Evolutionary conservation across 306 rosid genomes (phyloP).

Genomic region (Ormosia emarginata): DNA sequence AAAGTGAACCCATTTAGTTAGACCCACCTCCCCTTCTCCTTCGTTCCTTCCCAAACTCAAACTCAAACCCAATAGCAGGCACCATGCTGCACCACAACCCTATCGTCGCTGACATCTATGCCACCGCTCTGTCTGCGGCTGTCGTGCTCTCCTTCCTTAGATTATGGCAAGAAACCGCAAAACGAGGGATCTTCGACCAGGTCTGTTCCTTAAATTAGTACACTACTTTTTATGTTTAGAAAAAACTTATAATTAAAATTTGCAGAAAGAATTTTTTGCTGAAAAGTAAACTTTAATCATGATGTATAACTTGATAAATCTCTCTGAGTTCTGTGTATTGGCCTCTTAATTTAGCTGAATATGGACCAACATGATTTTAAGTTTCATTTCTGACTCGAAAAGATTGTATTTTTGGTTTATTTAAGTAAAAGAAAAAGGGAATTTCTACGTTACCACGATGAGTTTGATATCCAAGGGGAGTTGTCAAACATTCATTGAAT

Average conservation of each 20-base stretch:
- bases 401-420: not conserved
- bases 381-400: not conserved
- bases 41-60: not conserved
- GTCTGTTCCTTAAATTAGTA: constrained; percentile 14
- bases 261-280: too few species aligned
- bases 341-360: not conserved
- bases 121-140: constrained; percentile 47
- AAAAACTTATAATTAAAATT: too few species aligned
- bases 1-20: too few species aligned
- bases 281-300: too few species aligned
- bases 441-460: not conserved
- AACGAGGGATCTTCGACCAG: constrained; percentile 65
- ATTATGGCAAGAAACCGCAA: constrained; percentile 72
- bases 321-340: not conserved
- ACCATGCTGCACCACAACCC: constrained; percentile 55
- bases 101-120: constrained; percentile 57
- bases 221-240: too few species aligned
- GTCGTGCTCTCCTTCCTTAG: constrained; percentile 54
- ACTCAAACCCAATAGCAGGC: too few species aligned
- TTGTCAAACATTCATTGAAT: too few species aligned
- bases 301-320: not conserved
- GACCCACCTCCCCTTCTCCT: not conserved
- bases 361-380: too few species aligned
- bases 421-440: not conserved
- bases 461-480: too few species aligned